Conservation (phyloP, 257 asterid species). For the Thymus mandschuricus region DNA sequence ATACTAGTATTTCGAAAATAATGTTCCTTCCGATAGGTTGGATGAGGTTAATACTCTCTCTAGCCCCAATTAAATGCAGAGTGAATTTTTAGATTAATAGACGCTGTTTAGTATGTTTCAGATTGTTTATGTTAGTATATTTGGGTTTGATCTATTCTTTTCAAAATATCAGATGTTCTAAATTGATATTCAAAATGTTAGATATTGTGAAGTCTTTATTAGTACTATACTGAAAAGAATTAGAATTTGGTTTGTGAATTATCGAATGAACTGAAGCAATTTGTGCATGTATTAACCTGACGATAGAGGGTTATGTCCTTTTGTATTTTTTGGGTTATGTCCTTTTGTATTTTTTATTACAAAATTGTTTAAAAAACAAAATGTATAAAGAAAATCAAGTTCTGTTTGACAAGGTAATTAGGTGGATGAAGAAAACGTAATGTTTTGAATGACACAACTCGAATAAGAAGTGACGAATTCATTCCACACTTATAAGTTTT, state of each 20-base stretch:
- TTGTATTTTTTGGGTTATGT: too few relatives aligned
- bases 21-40: slow-evolving; percentile 11
- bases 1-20: slow-evolving; percentile 22
- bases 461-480: too few relatives aligned
- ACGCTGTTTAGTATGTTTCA: background rate
- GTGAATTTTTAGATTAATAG: background rate
- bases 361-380: too few relatives aligned
- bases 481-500: background rate
- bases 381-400: too few relatives aligned
- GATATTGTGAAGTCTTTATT: background rate
- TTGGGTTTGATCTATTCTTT: background rate
- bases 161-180: background rate
- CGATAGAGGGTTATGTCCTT: too few relatives aligned
- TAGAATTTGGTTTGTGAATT: too few relatives aligned
- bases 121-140: background rate
- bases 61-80: background rate
- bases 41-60: background rate
- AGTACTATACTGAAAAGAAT: too few relatives aligned
- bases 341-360: too few relatives aligned
- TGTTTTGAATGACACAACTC: too few relatives aligned
- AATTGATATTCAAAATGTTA: background rate
- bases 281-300: background rate
- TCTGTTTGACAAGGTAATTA: too few relatives aligned
- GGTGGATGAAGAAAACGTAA: too few relatives aligned
- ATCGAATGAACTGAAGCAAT: too few relatives aligned